Base-by-base conservation (phyloP, 257 asterid species). In the Gentiana straminea region DNA sequence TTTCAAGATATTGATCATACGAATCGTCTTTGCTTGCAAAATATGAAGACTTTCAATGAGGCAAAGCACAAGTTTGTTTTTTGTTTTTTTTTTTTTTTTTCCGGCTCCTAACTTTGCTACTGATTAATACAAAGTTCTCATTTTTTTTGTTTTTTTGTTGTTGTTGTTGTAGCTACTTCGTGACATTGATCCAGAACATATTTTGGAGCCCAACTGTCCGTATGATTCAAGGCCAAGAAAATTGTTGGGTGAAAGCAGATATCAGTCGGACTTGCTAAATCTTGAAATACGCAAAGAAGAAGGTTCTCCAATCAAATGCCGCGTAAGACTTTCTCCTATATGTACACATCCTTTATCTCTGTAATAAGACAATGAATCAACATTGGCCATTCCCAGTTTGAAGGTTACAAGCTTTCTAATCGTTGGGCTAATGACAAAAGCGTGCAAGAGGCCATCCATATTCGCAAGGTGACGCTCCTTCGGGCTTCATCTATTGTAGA, bases 391-490 rank as follows among this genome's bases (percentile, higher is more conserved):
- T 8, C 45, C 24, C 24, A 24, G 24, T 39, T 39, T 53, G n/a
- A 35, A 75, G 80, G 49, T 37, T 33, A 69, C 49, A 60, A 49
- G 36, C 69, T 70, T 15, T 60, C 68, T 3, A n/a, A 38, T 49
- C 4, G 32, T 33, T 78, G 84, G 84, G 62, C 73, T 51, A 78
- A 68, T 55, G 68, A 74, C 34, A 62, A 57, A 10, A 38, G 45
- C 0, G 84, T 78, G 33, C 78, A 56, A 34, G 73, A 71, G 48
- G 77, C 75, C 39, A 72, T 78, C 55, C 72, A 71, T 58, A 38
- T 78, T 49, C 74, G 13, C 50, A 66, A 74, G 74, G 81, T 71
- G 52, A 24, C 24, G 24, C 24, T 24, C 0, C 24, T 24, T 24
- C 24, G 24, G 24, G 24, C 24, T 24, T 24, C 24, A 24, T 24